Conservation (phyloP, 73 alveolate genomes). For the Effrenium voratum region DNA sequence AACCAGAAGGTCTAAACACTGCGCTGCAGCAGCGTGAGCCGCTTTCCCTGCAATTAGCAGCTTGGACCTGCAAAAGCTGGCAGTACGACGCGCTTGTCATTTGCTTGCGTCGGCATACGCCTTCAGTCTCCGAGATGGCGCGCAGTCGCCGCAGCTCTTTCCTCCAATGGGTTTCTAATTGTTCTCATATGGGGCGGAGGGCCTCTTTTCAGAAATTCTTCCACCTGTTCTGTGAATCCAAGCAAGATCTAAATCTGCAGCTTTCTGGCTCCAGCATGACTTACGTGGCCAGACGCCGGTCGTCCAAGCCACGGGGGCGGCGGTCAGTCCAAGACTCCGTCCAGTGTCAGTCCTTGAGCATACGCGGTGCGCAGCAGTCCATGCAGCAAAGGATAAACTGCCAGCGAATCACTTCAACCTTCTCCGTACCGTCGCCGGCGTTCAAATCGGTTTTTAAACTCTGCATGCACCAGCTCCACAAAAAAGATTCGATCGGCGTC, state of each 20-base stretch:
- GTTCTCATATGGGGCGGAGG: too few species aligned
- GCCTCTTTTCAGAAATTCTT: not conserved
- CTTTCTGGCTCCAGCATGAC: not conserved
- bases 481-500: not conserved
- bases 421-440: not conserved
- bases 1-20: too few species aligned
- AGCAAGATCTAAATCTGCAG: slow-evolving; percentile 1
- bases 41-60: too few species aligned
- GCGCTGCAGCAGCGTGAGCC: too few species aligned
- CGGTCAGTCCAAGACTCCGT: slow-evolving; percentile 22
- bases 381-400: slow-evolving; percentile 29
- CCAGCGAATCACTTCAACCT: slow-evolving; percentile 7
- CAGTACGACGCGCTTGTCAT: too few species aligned
- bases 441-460: slow-evolving; percentile 1
- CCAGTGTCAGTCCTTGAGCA: slow-evolving; percentile 13
- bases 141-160: too few species aligned
- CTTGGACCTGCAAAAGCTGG: too few species aligned
- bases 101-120: too few species aligned
- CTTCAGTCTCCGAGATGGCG: too few species aligned
- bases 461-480: slow-evolving; percentile 21
- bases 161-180: too few species aligned
- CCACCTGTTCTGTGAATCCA: not conserved
- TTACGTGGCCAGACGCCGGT: slow-evolving; percentile 9
- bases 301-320: slow-evolving; percentile 14
- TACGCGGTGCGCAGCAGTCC: slow-evolving; percentile 33